Evolutionary conservation across 2,329 filamentous ascomycete species (phyloP).

Genomic region (Fusarium citri): DNA sequence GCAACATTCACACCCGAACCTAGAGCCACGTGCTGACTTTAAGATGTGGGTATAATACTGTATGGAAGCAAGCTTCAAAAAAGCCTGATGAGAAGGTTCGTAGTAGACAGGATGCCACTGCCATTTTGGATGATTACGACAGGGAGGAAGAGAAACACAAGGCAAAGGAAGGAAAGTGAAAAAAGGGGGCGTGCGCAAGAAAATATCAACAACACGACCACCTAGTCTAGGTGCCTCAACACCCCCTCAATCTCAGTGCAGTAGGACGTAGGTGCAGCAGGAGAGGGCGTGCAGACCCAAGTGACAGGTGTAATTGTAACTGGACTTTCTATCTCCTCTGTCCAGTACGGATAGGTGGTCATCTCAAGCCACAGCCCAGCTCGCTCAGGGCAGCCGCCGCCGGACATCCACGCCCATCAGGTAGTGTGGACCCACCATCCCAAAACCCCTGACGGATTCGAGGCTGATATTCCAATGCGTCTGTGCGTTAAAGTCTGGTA

Average conservation of each 20-base stretch:
- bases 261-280: neutral
- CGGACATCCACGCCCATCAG: neutral
- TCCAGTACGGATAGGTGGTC: neutral
- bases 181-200: conserved; percentile 18
- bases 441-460: conserved; percentile 2
- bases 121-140: neutral
- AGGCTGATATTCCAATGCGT: conserved; percentile 1
- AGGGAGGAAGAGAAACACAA: neutral
- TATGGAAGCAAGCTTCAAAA: neutral
- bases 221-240: neutral
- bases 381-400: conserved; percentile 1
- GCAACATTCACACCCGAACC: neutral
- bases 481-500: conserved; percentile 3
- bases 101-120: neutral
- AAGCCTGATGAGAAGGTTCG: neutral
- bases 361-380: neutral
- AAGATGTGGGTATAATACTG: neutral
- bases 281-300: neutral
- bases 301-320: neutral
- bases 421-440: neutral
- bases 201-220: neutral
- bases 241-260: neutral
- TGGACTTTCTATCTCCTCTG: neutral
- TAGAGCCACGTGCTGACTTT: neutral
- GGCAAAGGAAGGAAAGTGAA: neutral